Percentiles rank a stretch among this genome's conserved stretches.
phyloP scores from a whole-genome alignment of 2,329 filamentous ascomycete genomes.

The Blumeria graminis region DNA sequence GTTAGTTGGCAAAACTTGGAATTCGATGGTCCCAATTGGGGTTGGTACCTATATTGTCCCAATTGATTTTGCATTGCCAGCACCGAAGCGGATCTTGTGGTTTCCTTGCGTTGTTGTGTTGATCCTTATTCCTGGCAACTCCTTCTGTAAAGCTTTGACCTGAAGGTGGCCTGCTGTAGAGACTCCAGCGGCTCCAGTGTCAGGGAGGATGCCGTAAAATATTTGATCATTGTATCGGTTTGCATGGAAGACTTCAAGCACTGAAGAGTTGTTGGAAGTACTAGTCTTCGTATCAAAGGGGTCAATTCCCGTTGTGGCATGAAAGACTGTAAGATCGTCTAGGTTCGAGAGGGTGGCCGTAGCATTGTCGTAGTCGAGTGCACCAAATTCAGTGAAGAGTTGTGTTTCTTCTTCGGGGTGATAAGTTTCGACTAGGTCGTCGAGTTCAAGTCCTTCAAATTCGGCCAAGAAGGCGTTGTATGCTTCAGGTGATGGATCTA shows the following conservation, averaged over 20 bases:
- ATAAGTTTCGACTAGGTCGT: background rate
- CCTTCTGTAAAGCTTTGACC: background rate
- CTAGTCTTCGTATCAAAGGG: background rate
- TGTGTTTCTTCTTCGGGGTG: background rate
- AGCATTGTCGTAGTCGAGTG: background rate
- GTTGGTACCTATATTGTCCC: background rate
- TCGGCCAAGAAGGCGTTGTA: no score
- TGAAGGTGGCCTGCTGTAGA: background rate
- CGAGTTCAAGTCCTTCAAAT: background rate
- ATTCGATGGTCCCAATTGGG: background rate
- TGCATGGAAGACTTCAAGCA: no score
- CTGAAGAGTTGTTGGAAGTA: no score
- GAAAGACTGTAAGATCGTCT: background rate
- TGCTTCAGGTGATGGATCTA: no score
- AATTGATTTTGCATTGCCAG: background rate
- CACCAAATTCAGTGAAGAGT: background rate
- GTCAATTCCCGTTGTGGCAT: background rate
- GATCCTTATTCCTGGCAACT: background rate
- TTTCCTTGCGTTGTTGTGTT: background rate
- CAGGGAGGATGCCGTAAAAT: background rate
- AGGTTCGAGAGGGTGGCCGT: background rate
- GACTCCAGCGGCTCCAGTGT: background rate
- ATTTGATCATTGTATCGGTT: background rate
- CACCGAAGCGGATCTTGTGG: background rate
- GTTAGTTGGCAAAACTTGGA: no score